A percentile compares a stretch with the other conserved stretches of the same genome.
These are phyloP conservation scores for Atkinsonella hypoxylon DNA, from an alignment of 2,329 filamentous ascomycete species.

Conservation along the genomic window DNA sequence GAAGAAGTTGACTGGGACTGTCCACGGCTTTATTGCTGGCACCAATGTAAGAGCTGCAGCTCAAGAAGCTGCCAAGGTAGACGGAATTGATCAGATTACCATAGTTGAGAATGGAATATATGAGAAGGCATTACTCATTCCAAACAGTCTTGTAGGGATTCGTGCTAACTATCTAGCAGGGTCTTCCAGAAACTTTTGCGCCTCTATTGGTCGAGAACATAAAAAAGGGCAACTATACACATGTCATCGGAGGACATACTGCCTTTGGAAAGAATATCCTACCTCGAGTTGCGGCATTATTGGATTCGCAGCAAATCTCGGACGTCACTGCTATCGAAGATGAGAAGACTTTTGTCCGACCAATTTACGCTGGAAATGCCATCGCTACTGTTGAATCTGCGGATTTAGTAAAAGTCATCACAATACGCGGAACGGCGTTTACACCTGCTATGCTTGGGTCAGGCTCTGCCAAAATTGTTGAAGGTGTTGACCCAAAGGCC, in stretches of 20 bases:
- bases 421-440: conserved; percentile 88
- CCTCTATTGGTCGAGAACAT: conserved; percentile 90
- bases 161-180: conserved; percentile 33
- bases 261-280: conserved; percentile 94
- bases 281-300: conserved; percentile 78
- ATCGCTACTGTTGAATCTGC: conserved; percentile 90
- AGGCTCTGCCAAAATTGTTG: conserved; percentile 65
- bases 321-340: conserved; percentile 79
- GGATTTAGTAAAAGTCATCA: conserved; percentile 78
- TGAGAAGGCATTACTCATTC: conserved; percentile 58
- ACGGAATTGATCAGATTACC: conserved; percentile 85
- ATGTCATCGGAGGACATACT: conserved; percentile 81
- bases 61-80: conserved; percentile 75
- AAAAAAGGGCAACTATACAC: conserved; percentile 87
- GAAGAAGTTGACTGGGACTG: conserved; percentile 68
- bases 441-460: conserved; percentile 58
- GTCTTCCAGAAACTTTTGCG: conserved; percentile 89
- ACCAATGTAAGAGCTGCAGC: conserved; percentile 63
- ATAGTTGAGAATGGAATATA: conserved; percentile 81
- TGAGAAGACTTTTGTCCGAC: conserved; percentile 90
- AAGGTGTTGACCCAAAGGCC: conserved; percentile 72
- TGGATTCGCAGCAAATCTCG: conserved; percentile 88
- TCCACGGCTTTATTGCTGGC: conserved; percentile 83
- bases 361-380: conserved; percentile 95
- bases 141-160: background rate